Percentiles rank a stretch among this genome's conserved stretches.
These are phyloP conservation scores for Raddia guianensis DNA, from an alignment of 176 grass and related monocot genomes.

Conservation along the genomic window DNA sequence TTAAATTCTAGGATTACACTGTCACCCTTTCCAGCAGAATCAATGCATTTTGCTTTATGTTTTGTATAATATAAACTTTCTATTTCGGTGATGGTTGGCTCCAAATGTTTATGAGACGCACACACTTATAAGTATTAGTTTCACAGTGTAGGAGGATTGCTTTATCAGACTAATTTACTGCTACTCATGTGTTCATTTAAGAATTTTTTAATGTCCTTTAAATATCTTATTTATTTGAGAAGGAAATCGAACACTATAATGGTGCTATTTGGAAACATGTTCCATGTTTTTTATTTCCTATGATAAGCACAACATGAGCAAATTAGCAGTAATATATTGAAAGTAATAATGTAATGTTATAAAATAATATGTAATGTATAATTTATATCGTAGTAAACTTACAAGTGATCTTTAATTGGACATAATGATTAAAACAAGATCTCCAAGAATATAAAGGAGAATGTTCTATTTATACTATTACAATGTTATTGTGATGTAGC, in stretches of 20 bases:
- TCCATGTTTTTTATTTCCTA: constrained; percentile 12
- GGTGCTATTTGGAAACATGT: constrained; percentile 6
- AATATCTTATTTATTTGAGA: constrained; percentile 18
- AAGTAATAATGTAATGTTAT: background rate
- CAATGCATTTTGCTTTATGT: constrained; percentile 15
- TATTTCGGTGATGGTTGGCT: constrained; percentile 1
- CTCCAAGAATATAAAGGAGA: too few relatives aligned
- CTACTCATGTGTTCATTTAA: background rate
- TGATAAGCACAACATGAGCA: constrained; percentile 13
- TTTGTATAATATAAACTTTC: background rate
- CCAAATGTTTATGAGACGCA: background rate
- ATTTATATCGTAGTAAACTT: too few relatives aligned
- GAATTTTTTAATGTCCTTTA: constrained; percentile 1
- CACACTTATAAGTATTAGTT: background rate
- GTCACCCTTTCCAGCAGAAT: background rate
- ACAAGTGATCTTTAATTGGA: too few relatives aligned
- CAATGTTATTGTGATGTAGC: too few relatives aligned
- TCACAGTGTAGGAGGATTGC: constrained; percentile 4
- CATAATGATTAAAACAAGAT: too few relatives aligned
- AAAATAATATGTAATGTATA: too few relatives aligned
- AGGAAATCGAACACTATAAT: constrained; percentile 16
- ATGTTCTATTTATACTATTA: too few relatives aligned
- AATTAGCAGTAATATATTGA: constrained; percentile 24
- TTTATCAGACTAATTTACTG: background rate
- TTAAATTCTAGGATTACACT: constrained; percentile 17